Percentiles rank a stretch among this genome's conserved stretches.
Conservation (phyloP, 192 early-diverging fungal genomes). For the Entophlyctis luteolus region DNA sequence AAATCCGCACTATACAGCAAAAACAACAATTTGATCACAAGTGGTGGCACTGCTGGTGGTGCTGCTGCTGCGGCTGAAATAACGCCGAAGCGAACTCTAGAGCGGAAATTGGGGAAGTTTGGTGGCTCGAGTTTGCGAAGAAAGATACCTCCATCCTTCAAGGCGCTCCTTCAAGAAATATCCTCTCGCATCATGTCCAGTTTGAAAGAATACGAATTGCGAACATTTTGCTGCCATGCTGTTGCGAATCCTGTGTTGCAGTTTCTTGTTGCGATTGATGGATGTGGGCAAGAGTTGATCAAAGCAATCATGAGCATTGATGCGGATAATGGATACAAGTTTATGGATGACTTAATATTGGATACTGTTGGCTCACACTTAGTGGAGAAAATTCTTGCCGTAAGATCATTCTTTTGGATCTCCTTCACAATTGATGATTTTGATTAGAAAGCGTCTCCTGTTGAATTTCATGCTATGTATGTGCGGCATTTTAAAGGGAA, state of each 20-base stretch:
- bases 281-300: constrained; percentile 17
- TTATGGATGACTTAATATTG: constrained; percentile 52
- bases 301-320: constrained; percentile 9
- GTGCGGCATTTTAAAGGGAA: constrained; percentile 59
- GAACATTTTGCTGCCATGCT: constrained; percentile 56
- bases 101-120: no score
- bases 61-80: not conserved
- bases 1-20: constrained; percentile 58
- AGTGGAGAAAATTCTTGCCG: constrained; percentile 60
- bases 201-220: constrained; percentile 51
- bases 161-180: constrained; percentile 51
- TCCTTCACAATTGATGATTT: not conserved
- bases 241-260: constrained; percentile 74
- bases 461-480: constrained; percentile 63
- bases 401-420: not conserved
- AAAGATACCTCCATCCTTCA: constrained; percentile 64
- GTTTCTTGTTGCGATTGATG: constrained; percentile 17
- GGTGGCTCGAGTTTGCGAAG: no score
- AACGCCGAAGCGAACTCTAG: not conserved
- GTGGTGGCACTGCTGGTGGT: not conserved
- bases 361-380: constrained; percentile 77
- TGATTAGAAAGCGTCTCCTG: constrained; percentile 46
- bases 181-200: constrained; percentile 28
- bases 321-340: constrained; percentile 23
- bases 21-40: constrained; percentile 37